Percentiles rank a stretch among this genome's conserved stretches.
Evolutionary conservation across 208 protist genomes (phyloP).

Genomic region (Angomonas deanei): DNA sequence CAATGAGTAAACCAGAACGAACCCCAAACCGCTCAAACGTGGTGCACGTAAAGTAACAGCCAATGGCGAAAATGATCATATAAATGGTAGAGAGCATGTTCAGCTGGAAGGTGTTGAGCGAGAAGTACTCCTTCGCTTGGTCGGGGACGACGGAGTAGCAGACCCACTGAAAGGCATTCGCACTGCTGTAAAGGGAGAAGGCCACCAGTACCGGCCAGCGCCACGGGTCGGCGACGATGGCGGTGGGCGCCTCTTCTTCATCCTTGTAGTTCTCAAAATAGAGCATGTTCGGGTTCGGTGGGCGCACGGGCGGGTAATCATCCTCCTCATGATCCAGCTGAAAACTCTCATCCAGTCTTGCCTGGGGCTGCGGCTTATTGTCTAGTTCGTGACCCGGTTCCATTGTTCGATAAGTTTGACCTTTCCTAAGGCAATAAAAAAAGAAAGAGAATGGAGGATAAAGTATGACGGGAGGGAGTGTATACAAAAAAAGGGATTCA

Average conservation of each 20-base stretch:
- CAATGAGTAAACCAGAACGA: conserved; percentile 45
- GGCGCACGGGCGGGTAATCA: not conserved
- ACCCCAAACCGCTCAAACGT: conserved; percentile 70
- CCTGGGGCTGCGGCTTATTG: too few relatives aligned
- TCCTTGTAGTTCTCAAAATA: not conserved
- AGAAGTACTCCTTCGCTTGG: conserved; percentile 33
- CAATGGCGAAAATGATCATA: conserved; percentile 71
- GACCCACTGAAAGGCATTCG: conserved; percentile 76
- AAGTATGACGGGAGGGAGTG: too few relatives aligned
- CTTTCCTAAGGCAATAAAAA: too few relatives aligned
- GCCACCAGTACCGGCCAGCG: conserved; percentile 47
- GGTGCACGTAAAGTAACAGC: conserved; percentile 55
- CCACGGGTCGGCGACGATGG: conserved; percentile 30
- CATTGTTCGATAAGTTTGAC: too few relatives aligned
- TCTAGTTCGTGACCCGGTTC: too few relatives aligned
- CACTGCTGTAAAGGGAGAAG: conserved; percentile 59
- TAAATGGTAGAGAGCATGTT: conserved; percentile 75
- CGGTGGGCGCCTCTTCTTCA: not conserved
- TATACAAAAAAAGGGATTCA: too few relatives aligned
- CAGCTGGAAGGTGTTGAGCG: conserved; percentile 49
- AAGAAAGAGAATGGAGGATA: too few relatives aligned
- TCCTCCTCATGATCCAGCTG: not conserved
- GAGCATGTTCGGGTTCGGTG: not conserved
- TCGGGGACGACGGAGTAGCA: conserved; percentile 53
- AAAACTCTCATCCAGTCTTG: not conserved